phyloP scores from a whole-genome alignment of 768 basidiomycete genomes.

The Ramaria sp. region DNA sequence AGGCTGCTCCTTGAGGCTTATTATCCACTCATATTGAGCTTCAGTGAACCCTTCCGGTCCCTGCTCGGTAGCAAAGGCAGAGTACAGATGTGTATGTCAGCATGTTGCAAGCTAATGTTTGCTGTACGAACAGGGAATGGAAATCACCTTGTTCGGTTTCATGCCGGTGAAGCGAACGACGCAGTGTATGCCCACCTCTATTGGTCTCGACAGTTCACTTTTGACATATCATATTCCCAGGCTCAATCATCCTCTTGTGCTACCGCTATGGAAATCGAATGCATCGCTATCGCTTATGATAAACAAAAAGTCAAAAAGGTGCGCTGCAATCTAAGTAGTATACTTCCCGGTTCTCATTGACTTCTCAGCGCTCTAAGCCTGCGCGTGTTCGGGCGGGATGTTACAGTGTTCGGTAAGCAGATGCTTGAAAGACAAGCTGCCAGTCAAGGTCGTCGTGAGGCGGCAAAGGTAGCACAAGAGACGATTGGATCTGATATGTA shows the following conservation, averaged over 20 bases:
- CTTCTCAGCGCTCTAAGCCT: slow-evolving; percentile 68
- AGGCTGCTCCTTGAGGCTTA: slow-evolving; percentile 62
- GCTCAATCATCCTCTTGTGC: slow-evolving; percentile 65
- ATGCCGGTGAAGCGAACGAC: slow-evolving; percentile 39
- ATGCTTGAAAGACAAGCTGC: neutral
- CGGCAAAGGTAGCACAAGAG: neutral
- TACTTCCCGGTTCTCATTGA: slow-evolving; percentile 2
- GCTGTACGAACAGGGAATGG: slow-evolving; percentile 39
- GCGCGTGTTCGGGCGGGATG: slow-evolving; percentile 73
- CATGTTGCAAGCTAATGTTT: neutral
- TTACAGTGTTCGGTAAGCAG: slow-evolving; percentile 38
- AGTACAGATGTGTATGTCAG: slow-evolving; percentile 17
- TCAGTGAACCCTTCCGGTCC: slow-evolving; percentile 48
- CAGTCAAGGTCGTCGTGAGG: slow-evolving; percentile 4
- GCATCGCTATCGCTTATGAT: slow-evolving; percentile 85
- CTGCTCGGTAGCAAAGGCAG: slow-evolving; percentile 44
- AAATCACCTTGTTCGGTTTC: slow-evolving; percentile 64
- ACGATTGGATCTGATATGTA: neutral
- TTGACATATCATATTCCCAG: slow-evolving; percentile 25
- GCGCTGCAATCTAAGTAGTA: slow-evolving; percentile 9
- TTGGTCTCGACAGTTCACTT: neutral
- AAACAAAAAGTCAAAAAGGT: slow-evolving; percentile 96
- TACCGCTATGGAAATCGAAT: slow-evolving; percentile 95
- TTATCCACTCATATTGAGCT: slow-evolving; percentile 65
- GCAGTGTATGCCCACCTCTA: slow-evolving; percentile 36